These are phyloP conservation scores for Neonectria sp. DNA, from an alignment of 2,329 filamentous ascomycete genomes.

Conservation along the genomic window DNA sequence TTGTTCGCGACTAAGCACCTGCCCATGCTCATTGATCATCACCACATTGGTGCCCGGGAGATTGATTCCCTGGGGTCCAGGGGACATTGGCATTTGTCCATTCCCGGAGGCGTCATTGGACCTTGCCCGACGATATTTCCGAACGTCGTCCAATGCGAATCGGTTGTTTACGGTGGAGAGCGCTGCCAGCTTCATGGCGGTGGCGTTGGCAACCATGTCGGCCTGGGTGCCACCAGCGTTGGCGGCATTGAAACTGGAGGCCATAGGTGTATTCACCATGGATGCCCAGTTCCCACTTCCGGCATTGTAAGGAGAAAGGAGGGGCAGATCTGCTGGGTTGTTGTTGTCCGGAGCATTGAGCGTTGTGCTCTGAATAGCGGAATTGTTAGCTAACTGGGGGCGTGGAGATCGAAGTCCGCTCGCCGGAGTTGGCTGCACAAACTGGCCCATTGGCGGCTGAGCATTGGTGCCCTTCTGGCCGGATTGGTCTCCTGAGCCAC, in stretches of 20 bases:
- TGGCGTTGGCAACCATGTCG: conserved; percentile 98
- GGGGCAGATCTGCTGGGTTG: conserved; percentile 78
- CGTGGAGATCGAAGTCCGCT: conserved; percentile 85
- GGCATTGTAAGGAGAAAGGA: conserved; percentile 87
- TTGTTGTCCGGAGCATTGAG: conserved; percentile 80
- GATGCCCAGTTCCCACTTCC: conserved; percentile 97
- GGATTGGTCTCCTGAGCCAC: conserved; percentile 65
- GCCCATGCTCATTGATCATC: conserved; percentile 95
- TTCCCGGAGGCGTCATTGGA: conserved; percentile 85
- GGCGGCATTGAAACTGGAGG: conserved; percentile 80
- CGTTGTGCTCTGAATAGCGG: conserved; percentile 86
- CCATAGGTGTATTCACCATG: conserved; percentile 98
- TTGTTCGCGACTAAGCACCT: conserved; percentile 88
- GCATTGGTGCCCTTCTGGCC: conserved; percentile 83
- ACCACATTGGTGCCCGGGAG: conserved; percentile 84
- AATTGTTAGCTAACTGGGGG: conserved; percentile 76
- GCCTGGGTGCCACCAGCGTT: conserved; percentile 77
- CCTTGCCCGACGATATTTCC: conserved; percentile 92
- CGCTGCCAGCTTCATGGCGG: conserved; percentile 98
- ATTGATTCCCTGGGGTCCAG: conserved; percentile 73
- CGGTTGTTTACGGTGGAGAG: conserved; percentile 98
- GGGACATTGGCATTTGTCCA: conserved; percentile 75
- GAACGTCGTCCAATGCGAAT: conserved; percentile 95
- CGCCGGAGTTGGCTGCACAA: conserved; percentile 84
- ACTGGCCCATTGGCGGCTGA: conserved; percentile 93